Base-by-base conservation (phyloP, 208 protist genomes). In the Plasmodiophora brassicae region DNA sequence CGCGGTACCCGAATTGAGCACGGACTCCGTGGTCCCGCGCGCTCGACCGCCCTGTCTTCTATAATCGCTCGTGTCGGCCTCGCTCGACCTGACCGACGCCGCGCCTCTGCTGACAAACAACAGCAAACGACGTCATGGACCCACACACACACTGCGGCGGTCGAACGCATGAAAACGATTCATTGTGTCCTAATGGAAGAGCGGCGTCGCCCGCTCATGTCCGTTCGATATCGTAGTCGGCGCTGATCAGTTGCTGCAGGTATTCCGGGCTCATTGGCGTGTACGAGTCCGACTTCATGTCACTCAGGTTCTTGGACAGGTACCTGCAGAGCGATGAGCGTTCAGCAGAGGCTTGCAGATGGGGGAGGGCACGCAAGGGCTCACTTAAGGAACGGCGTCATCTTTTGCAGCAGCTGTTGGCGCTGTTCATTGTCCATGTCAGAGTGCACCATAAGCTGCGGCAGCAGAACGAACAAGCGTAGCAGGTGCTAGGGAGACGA, bases 391-490 rank as follows among this genome's bases (percentile, higher is more conserved):
- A 50, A 45, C 5, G 83, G 83, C 20, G 83, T 35, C 5, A 50
- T 85, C 83, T 43, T 53, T 8, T 8, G 38, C 32, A 50, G n/a
- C 20, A 85, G 38, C 32, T 45, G 5, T 45, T 45, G 32, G 41
- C 8, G 14, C 1, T 85, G 35, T 35, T 43, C 39, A 22, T n/a
- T 20, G 38, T 50, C 39, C 83, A 85, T 85, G 28, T 85, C 65
- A 5, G 65, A 78, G 41, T 78, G 65, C 5, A 45, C 83, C 44
- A 50, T 50, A 32, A 85, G 38, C 83, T 20, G 10, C 28, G 83
- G 83, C 8, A 43, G 38, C 83, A 50, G 38, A 20, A 85, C 83
- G 83, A 85, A 85, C n/a, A 50, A n/a, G 10, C 83, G 83, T 32
- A 78, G n/a, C 65, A 78, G n/a, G 41, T 78, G 65, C 65, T 78